Percentiles rank a stretch among this genome's conserved stretches.
These are phyloP conservation scores for Ustilago cynodontis DNA, from an alignment of 1,284 basidiomycete species.

Conservation along the genomic window DNA sequence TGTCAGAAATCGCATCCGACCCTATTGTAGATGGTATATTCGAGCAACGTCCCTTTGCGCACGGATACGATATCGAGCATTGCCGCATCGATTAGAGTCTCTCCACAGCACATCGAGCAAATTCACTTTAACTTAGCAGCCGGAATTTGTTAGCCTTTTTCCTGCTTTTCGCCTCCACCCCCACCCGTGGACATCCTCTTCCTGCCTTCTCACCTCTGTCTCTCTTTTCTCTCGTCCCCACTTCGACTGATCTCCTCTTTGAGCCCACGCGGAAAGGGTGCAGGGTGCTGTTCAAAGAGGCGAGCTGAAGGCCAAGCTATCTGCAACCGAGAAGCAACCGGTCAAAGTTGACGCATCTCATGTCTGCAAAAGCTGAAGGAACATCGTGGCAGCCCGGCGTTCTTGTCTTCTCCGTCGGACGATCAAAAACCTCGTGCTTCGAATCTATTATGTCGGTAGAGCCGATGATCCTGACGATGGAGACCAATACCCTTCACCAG, in stretches of 20 bases:
- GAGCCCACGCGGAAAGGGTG: constrained; percentile 3
- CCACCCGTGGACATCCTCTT: background rate
- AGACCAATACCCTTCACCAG: background rate
- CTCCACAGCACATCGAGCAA: too few species aligned
- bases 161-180: constrained; percentile 9
- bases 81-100: constrained; percentile 22
- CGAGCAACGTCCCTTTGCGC: constrained; percentile 2
- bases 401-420: too few species aligned
- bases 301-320: too few species aligned
- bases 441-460: too few species aligned
- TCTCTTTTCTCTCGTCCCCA: background rate
- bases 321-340: background rate
- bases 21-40: constrained; percentile 5
- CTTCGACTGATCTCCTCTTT: background rate
- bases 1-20: background rate
- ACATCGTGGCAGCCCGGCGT: background rate
- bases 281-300: too few species aligned
- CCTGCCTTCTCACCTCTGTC: background rate
- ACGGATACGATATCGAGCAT: constrained; percentile 4
- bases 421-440: too few species aligned
- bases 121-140: too few species aligned
- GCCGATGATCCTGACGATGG: too few species aligned
- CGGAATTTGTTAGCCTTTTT: background rate
- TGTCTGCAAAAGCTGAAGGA: background rate
- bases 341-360: background rate